Evolutionary conservation across 169 alveolate genomes (phyloP).

Genomic region (Babesia caballi): DNA sequence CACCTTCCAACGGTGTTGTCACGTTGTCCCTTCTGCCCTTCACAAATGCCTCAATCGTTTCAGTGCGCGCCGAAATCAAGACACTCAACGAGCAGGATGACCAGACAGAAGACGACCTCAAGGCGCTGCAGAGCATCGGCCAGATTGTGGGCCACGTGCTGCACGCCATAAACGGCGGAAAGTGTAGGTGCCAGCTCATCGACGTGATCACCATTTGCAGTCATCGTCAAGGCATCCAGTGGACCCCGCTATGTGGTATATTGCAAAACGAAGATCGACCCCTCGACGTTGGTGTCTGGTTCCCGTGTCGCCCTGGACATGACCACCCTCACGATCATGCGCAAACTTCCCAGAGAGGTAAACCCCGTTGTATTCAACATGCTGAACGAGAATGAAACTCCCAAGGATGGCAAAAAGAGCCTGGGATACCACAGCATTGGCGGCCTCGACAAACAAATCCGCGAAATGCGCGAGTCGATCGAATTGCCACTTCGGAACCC

Average conservation of each 20-base stretch:
- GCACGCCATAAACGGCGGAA: slow-evolving; percentile 90
- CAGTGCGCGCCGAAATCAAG: slow-evolving; percentile 75
- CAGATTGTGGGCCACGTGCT: slow-evolving; percentile 97
- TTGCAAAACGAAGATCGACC: slow-evolving; percentile 91
- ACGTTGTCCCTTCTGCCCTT: not conserved
- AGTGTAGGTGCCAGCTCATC: slow-evolving; percentile 51
- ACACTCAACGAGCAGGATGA: slow-evolving; percentile 82
- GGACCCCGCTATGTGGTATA: slow-evolving; percentile 98
- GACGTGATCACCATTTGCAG: slow-evolving; percentile 17
- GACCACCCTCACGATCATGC: slow-evolving; percentile 98
- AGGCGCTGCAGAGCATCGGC: slow-evolving; percentile 97
- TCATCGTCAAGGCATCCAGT: slow-evolving; percentile 92
- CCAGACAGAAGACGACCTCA: slow-evolving; percentile 93
- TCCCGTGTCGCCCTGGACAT: slow-evolving; percentile 97
- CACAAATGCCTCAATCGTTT: not conserved
- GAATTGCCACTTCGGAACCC: slow-evolving; percentile 99
- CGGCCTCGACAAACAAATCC: slow-evolving; percentile 95
- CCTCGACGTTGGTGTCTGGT: slow-evolving; percentile 89
- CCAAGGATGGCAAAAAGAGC: slow-evolving; percentile 81
- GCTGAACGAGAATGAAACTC: slow-evolving; percentile 91
- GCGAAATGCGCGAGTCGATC: slow-evolving; percentile 96
- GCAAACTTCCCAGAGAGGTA: slow-evolving; percentile 95
- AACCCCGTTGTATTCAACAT: slow-evolving; percentile 97
- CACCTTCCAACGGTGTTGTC: not conserved
- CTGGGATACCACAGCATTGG: slow-evolving; percentile 78